A percentile compares a stretch with the other conserved stretches of the same genome.
Conservation (phyloP, 2,329 filamentous ascomycete genomes). For the Colletotrichum sp. region DNA sequence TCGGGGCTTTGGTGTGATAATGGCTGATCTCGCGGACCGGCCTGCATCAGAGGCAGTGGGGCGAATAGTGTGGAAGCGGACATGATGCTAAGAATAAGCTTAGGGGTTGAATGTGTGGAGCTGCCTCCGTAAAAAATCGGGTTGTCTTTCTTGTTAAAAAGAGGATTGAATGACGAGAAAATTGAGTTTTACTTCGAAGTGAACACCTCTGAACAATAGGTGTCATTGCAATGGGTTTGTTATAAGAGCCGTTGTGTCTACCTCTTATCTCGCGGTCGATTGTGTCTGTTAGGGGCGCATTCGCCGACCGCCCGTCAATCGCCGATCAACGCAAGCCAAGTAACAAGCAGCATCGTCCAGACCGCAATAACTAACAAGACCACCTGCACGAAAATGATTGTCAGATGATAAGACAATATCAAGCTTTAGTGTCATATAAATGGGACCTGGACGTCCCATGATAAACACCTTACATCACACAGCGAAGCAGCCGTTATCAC, state of each 20-base stretch:
- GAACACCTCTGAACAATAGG: background rate
- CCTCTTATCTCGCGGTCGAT: background rate
- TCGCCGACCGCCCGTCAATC: background rate
- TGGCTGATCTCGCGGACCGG: background rate
- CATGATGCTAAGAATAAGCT: background rate
- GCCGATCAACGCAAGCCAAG: background rate
- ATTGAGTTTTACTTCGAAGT: background rate
- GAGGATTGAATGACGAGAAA: background rate
- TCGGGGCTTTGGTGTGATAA: background rate
- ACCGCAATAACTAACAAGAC: background rate
- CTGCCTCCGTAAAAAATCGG: background rate
- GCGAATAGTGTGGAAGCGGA: background rate
- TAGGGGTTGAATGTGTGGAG: background rate
- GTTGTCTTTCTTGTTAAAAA: background rate
- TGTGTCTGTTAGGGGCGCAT: background rate
- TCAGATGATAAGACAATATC: background rate
- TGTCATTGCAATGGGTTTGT: background rate
- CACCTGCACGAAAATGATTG: background rate
- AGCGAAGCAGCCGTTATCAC: background rate
- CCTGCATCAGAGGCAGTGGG: background rate
- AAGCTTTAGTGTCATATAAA: background rate
- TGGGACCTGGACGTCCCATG: background rate
- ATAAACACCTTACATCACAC: background rate
- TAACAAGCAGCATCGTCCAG: background rate
- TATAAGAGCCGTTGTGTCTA: background rate